Conservation (phyloP, 2,329 filamentous ascomycete genomes). For the Fulvia fulva region DNA sequence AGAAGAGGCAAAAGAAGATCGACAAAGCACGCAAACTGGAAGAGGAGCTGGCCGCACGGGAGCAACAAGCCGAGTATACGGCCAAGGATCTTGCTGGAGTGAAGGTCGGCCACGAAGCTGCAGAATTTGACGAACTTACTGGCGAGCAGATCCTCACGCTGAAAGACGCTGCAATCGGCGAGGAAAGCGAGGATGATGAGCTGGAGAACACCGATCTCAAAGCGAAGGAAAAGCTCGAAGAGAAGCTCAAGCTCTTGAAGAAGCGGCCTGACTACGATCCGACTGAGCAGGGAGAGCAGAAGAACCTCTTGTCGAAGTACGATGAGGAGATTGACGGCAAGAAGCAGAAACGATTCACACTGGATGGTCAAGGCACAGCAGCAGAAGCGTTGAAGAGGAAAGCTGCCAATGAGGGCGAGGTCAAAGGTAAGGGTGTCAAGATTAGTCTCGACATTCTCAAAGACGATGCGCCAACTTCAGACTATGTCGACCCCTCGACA, state of each 20-base stretch:
- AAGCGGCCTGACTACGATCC: slow-evolving; percentile 87
- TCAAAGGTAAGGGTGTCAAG: slow-evolving; percentile 61
- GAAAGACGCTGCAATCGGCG: slow-evolving; percentile 85
- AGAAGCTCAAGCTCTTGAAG: slow-evolving; percentile 83
- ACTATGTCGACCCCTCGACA: slow-evolving; percentile 82
- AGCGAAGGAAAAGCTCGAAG: slow-evolving; percentile 67
- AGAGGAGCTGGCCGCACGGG: slow-evolving; percentile 71
- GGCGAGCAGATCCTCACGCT: slow-evolving; percentile 87
- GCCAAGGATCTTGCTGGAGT: slow-evolving; percentile 83
- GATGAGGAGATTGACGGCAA: slow-evolving; percentile 93
- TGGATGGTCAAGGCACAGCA: slow-evolving; percentile 72
- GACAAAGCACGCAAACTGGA: slow-evolving; percentile 66
- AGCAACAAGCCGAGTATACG: slow-evolving; percentile 71
- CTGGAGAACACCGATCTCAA: slow-evolving; percentile 72
- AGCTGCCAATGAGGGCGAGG: slow-evolving; percentile 45
- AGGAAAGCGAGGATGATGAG: slow-evolving; percentile 80
- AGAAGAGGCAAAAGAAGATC: slow-evolving; percentile 92
- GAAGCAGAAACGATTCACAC: slow-evolving; percentile 79
- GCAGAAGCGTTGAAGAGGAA: slow-evolving; percentile 55
- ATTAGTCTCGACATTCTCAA: slow-evolving; percentile 71
- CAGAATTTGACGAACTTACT: slow-evolving; percentile 68
- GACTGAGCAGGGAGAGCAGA: slow-evolving; percentile 63
- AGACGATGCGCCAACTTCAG: slow-evolving; percentile 67
- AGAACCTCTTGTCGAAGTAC: slow-evolving; percentile 78
- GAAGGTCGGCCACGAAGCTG: slow-evolving; percentile 83